Base-by-base conservation (phyloP, 805 yeast species). In the Wickerhamiella brachini region DNA sequence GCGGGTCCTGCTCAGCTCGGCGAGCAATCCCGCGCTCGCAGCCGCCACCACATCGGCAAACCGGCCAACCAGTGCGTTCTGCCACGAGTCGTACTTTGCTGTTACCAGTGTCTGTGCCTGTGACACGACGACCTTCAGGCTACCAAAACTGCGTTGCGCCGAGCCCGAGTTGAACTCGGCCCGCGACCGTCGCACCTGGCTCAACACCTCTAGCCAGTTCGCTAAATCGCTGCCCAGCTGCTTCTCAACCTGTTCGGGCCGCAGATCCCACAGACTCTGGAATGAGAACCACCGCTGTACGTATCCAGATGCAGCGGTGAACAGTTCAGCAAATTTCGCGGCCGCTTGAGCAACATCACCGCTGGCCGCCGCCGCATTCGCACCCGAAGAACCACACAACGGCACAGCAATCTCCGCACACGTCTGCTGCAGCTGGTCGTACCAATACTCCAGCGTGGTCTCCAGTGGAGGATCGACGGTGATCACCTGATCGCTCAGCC, bases 61-160 rank as follows among this genome's bases (percentile, higher is more conserved):
- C 29, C 62, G 62, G 1, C 56, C 53, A 7, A 74, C 44, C 6
- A 80, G 60, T 2, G 70, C 70, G 42, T 66, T 68, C 54, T 79
- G 83, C 78, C 86, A 83, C 2, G 61, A 55, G 52, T 80, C 83
- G 66, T 76, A 81, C 57, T 76, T 78, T 2, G 79, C 62, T 39
- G 65, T 67, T 5, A 80, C 70, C 38, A 78, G 66, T 0, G 74
- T 61, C 53, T 79, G 83, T 1, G 81, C 81, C 15, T 73, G 73
- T 8, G 73, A 71, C 59, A 71, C 77, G 43, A 76, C 71, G 38
- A 85, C 41, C 41, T 37, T 18, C 18, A 37, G 41, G 41, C 20
- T n/a, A 62, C 0, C 53, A 46, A 12, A 71, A 51, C 15, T 73
- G 49, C 44, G 44, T 5, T 20, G 24, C 6, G 72, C 63, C 8